These are phyloP conservation scores for Mariannaea sp. DNA, from an alignment of 2,329 filamentous ascomycete genomes.

Conservation along the genomic window DNA sequence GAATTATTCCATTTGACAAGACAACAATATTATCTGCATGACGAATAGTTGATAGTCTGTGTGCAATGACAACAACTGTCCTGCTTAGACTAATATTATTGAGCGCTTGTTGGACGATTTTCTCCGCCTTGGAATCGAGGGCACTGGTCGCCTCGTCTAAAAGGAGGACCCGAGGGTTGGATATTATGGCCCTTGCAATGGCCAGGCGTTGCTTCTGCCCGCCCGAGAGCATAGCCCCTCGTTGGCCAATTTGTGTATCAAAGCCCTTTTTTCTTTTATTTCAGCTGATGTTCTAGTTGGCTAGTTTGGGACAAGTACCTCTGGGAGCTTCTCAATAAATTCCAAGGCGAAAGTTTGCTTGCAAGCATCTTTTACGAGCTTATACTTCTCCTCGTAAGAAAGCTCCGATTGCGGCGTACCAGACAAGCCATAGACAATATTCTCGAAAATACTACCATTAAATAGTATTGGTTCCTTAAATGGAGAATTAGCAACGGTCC, in stretches of 20 bases:
- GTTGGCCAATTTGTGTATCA: slow-evolving; percentile 82
- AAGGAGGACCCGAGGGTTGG: slow-evolving; percentile 85
- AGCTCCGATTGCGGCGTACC: background rate
- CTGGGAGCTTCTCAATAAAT: background rate
- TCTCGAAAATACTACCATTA: slow-evolving; percentile 1
- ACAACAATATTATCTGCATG: slow-evolving; percentile 67
- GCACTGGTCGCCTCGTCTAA: slow-evolving; percentile 82
- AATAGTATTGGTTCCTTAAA: background rate
- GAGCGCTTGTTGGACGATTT: slow-evolving; percentile 78
- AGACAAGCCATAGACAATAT: slow-evolving; percentile 4
- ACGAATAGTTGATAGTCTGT: slow-evolving; percentile 62
- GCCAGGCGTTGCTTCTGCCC: slow-evolving; percentile 95
- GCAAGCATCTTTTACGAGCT: background rate
- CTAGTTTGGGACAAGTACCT: background rate
- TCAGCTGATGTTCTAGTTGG: slow-evolving; percentile 66
- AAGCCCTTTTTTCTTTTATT: slow-evolving; percentile 71
- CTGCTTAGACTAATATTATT: slow-evolving; percentile 41
- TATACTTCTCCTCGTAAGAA: background rate
- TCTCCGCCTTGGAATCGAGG: slow-evolving; percentile 76
- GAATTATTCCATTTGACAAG: slow-evolving; percentile 55
- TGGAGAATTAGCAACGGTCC: background rate
- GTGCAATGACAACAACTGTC: slow-evolving; percentile 65
- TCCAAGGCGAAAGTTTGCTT: background rate
- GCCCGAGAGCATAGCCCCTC: slow-evolving; percentile 83
- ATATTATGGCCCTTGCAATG: slow-evolving; percentile 86